These are phyloP conservation scores for Aspergillus amoenus DNA, from an alignment of 2,329 filamentous ascomycete species.

Conservation along the genomic window DNA sequence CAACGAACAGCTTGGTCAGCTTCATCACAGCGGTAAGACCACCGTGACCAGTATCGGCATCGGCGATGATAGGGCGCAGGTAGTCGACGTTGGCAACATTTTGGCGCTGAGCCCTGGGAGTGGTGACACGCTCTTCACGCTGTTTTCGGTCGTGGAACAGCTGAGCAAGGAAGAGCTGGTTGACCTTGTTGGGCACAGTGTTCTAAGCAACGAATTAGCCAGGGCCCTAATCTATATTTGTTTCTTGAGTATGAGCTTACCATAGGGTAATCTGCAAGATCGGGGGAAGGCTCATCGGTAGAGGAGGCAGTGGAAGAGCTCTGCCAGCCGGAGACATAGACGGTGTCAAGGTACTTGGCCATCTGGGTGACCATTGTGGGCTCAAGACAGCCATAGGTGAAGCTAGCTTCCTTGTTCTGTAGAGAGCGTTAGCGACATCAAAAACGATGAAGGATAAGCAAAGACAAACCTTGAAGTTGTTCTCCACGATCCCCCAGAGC, in stretches of 20 bases:
- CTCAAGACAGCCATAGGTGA: slow-evolving; percentile 95
- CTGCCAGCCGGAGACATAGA: slow-evolving; percentile 99
- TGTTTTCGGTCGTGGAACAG: slow-evolving; percentile 99
- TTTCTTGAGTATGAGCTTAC: slow-evolving; percentile 39
- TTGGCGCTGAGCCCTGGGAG: slow-evolving; percentile 68
- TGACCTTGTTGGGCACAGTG: slow-evolving; percentile 97
- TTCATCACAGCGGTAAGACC: slow-evolving; percentile 99
- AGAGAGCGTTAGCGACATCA: not conserved
- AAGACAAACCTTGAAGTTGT: slow-evolving; percentile 71
- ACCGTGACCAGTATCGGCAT: slow-evolving; percentile 96
- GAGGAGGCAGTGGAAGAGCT: slow-evolving; percentile 94
- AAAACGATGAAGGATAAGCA: not conserved
- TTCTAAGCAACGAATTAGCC: slow-evolving; percentile 57
- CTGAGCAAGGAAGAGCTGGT: slow-evolving; percentile 96
- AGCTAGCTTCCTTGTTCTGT: slow-evolving; percentile 80
- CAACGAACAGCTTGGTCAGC: slow-evolving; percentile 94
- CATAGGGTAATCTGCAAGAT: slow-evolving; percentile 97
- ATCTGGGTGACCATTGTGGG: slow-evolving; percentile 99
- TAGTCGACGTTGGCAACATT: slow-evolving; percentile 84
- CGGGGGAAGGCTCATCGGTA: slow-evolving; percentile 92
- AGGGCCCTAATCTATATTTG: not conserved
- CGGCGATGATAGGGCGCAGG: slow-evolving; percentile 91
- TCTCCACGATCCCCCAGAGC: slow-evolving; percentile 86
- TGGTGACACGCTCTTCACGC: slow-evolving; percentile 85
- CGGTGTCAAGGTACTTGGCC: slow-evolving; percentile 97